These are phyloP conservation scores for Lunularia cruciata DNA, from an alignment of 225 moss, liverwort and hornwort species.

Conservation along the genomic window DNA sequence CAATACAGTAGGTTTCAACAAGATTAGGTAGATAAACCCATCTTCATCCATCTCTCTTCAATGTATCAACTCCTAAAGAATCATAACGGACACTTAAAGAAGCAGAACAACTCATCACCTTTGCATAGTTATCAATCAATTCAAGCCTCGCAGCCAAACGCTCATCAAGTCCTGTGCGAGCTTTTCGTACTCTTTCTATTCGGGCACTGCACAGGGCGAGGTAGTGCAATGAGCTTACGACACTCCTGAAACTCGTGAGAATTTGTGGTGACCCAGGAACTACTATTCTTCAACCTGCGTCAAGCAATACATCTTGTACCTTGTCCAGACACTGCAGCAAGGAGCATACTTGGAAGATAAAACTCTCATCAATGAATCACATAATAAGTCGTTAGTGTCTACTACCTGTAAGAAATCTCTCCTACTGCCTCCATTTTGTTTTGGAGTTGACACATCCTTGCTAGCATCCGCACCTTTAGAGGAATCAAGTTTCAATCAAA, in stretches of 20 bases:
- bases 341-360: no score
- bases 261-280: no score
- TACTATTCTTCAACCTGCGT: no score
- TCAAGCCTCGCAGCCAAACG: conserved; percentile 81
- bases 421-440: conserved; percentile 99
- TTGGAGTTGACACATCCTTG: conserved; percentile 99
- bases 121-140: conserved; percentile 89
- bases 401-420: conserved; percentile 75
- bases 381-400: no score
- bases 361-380: no score
- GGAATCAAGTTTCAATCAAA: background rate
- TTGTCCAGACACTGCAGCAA: no score
- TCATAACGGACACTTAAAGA: background rate
- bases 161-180: conserved; percentile 84
- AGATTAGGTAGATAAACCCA: background rate
- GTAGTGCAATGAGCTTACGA: background rate
- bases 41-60: no score
- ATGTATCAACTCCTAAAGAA: no score
- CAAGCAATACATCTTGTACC: no score
- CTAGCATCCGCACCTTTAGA: conserved; percentile 89
- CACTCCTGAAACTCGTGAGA: no score
- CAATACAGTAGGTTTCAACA: background rate
- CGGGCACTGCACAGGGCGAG: conserved; percentile 63
- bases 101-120: conserved; percentile 39
- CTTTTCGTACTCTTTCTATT: conserved; percentile 79